These are phyloP conservation scores for Hyaloperonospora brassicae DNA, from an alignment of 352 stramenopile species.

Conservation along the genomic window DNA sequence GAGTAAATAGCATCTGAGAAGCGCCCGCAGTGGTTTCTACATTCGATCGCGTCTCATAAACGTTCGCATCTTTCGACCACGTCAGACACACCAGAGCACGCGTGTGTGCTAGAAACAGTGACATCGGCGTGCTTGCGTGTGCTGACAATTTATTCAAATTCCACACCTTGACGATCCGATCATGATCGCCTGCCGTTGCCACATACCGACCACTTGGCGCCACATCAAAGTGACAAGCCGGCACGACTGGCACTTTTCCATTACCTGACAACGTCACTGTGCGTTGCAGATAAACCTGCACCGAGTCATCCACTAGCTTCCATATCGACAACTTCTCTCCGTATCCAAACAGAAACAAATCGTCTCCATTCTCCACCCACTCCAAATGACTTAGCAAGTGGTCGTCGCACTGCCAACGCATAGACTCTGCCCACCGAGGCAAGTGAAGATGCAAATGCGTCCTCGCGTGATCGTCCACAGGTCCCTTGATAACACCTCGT, in stretches of 20 bases:
- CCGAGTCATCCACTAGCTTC: slow-evolving; percentile 75
- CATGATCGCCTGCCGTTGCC: slow-evolving; percentile 46
- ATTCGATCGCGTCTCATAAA: slow-evolving; percentile 32
- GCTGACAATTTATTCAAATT: slow-evolving; percentile 39
- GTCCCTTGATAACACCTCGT: slow-evolving; percentile 6
- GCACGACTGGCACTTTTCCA: slow-evolving; percentile 12
- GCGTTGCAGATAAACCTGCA: slow-evolving; percentile 69
- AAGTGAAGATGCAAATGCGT: slow-evolving; percentile 63
- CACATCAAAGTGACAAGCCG: slow-evolving; percentile 54
- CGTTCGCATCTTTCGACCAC: slow-evolving; percentile 52
- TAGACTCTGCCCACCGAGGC: slow-evolving; percentile 57
- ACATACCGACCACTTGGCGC: slow-evolving; percentile 49
- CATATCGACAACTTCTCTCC: slow-evolving; percentile 71
- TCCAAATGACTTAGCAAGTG: slow-evolving; percentile 50
- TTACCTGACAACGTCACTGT: slow-evolving; percentile 38
- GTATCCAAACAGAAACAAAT: slow-evolving; percentile 58
- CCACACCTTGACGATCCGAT: slow-evolving; percentile 74
- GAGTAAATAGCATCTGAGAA: slow-evolving; percentile 68
- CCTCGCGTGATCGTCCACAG: slow-evolving; percentile 42
- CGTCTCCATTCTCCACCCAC: slow-evolving; percentile 66
- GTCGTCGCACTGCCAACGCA: slow-evolving; percentile 66
- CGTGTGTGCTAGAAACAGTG: slow-evolving; percentile 50
- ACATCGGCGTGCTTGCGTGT: slow-evolving; percentile 46
- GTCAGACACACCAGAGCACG: slow-evolving; percentile 44
- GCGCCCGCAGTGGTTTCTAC: slow-evolving; percentile 13